These are phyloP conservation scores for Jatropha podagrica DNA, from an alignment of 441 rosid species.

Conservation along the genomic window DNA sequence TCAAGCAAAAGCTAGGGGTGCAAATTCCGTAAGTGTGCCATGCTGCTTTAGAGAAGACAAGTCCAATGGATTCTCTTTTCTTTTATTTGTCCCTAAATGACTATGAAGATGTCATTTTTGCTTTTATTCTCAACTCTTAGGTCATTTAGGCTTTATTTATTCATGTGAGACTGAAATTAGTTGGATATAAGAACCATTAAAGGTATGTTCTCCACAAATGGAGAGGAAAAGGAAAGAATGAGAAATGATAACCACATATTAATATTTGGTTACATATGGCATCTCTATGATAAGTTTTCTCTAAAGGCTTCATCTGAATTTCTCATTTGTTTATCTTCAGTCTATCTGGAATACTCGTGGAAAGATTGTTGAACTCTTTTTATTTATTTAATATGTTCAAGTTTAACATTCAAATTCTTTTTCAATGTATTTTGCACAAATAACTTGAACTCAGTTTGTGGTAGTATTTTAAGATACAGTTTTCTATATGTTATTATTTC, in stretches of 20 bases:
- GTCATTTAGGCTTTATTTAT: neutral
- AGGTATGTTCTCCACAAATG: neutral
- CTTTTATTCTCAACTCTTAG: neutral
- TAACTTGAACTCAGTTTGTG: neutral
- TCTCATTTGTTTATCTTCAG: neutral
- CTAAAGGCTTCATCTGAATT: neutral
- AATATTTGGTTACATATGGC: neutral
- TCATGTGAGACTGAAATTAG: slow-evolving; percentile 4
- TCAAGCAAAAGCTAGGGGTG: slow-evolving; percentile 85
- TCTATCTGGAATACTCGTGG: neutral
- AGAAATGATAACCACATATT: neutral
- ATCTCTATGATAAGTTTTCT: neutral
- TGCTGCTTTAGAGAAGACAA: slow-evolving; percentile 22
- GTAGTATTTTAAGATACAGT: neutral
- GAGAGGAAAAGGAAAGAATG: neutral
- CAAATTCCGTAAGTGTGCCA: slow-evolving; percentile 61
- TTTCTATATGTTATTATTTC: neutral
- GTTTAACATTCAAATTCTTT: neutral
- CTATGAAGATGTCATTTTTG: neutral
- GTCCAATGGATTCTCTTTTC: slow-evolving; percentile 22
- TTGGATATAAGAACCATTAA: neutral
- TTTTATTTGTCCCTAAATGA: neutral
- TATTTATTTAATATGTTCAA: neutral
- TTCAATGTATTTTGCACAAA: neutral
- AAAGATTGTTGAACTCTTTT: neutral